Percentiles rank a stretch among this genome's conserved stretches.
Conservation (phyloP, 1,284 basidiomycete species). For the Cryptococcus hybrid region DNA sequence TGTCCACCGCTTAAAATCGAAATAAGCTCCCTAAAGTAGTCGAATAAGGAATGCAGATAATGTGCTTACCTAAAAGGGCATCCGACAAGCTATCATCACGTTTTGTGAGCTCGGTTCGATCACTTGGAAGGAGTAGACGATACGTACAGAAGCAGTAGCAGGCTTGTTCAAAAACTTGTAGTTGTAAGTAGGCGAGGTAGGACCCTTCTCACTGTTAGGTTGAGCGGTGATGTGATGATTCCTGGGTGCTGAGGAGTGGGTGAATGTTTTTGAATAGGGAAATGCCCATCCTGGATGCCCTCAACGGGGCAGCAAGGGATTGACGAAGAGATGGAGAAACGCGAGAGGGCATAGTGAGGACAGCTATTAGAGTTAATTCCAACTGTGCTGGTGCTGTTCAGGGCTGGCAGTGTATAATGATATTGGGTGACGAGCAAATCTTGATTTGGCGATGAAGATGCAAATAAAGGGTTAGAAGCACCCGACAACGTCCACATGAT, state of each 20-base stretch:
- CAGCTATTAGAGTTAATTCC: no score
- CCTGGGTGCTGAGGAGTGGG: not conserved
- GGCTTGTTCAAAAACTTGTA: slow-evolving; percentile 63
- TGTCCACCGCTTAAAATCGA: slow-evolving; percentile 47
- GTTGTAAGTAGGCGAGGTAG: slow-evolving; percentile 28
- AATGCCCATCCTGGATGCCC: not conserved
- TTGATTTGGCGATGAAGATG: not conserved
- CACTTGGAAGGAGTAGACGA: no score
- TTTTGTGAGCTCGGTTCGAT: no score
- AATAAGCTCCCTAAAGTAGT: not conserved
- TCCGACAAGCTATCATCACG: slow-evolving; percentile 59
- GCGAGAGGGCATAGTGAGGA: not conserved
- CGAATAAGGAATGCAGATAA: not conserved
- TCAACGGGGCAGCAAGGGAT: not conserved
- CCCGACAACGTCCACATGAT: no score
- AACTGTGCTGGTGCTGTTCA: no score
- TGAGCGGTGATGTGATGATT: slow-evolving; percentile 8
- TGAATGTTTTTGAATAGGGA: not conserved
- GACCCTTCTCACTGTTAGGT: slow-evolving; percentile 5
- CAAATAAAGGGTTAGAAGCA: no score
- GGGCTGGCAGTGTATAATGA: no score
- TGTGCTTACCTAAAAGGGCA: slow-evolving; percentile 66
- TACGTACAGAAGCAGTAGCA: slow-evolving; percentile 65
- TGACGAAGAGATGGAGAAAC: not conserved
- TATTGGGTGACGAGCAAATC: no score